Base-by-base conservation (phyloP, 768 basidiomycete genomes). In the Psilocybe cyanescens region DNA sequence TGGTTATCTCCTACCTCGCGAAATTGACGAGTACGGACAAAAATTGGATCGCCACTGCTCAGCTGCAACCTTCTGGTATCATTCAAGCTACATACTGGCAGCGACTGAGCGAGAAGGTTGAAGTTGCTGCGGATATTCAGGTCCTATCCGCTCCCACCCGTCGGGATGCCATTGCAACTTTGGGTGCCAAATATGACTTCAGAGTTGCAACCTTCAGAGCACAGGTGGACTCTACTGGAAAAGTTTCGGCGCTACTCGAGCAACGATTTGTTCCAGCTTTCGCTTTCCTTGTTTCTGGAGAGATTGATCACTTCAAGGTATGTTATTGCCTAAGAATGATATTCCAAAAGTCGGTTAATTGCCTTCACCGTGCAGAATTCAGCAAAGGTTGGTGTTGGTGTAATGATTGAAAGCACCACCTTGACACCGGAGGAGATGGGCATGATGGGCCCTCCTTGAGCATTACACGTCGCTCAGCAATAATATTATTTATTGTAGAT, bases 251-350 rank as follows among this genome's bases (percentile, higher is more conserved):
- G 63, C 75, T 96, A 69, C 86, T 99, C 19, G 97, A 99, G 76
- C 97, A 99, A 77, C 86, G 95, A 57, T 95, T 99, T 74, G 93
- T 94, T 11, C 97, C 97, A 3, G 87, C 93, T 8, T 98, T 99
- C 71, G 88, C 94, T 12, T 97, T 99, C 83, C 75, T 96, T 68
- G 88, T 99, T 49, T 86, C 94, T 16, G 97, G 97, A 8, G 97
- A 99, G 82, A 95, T 99, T 67, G 97, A 99, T 75, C 97, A 99
- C 84, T 91, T 94, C 82, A 99, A 96, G 89, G 95, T 94, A 68
- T 64, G 78, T 60, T 59, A 9, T 14, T 9, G 24, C 4, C 35
- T 6, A 66, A 48, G 4, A 3, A 45, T 4, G 55, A 58, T 52
- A 14, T 55, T 16, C 8, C 62, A 60, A 12, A 55, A 57, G 30